Base-by-base conservation (phyloP, 2,329 filamentous ascomycete genomes). In the Tolypocladium tropicale region DNA sequence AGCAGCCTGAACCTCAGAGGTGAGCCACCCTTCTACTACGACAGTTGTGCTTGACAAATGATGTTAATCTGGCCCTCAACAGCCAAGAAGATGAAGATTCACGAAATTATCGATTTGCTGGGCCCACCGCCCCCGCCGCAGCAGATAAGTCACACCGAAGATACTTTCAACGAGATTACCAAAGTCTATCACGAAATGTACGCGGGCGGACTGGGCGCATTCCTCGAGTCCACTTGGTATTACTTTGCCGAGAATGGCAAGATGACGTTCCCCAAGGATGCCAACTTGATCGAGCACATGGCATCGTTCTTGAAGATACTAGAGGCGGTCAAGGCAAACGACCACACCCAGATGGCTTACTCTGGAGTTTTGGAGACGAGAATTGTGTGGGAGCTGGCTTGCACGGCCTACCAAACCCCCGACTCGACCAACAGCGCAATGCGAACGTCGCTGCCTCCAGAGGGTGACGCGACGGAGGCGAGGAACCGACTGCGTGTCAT, bases 171-270 rank as follows among this genome's bases (percentile, higher is more conserved):
- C 63, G 85, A 90, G 66, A 83, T 90, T 57, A 84, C 83, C 60
- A 81, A 81, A 59, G 70, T 93, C 18, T 95, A 89, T 70, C 80
- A 82, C 63, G 85, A 86, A 61, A 85, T 90, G 60, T 95, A 94
- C 68, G 87, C 85, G 4, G 81, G 80, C 1, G 87, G 84, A 9
- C 80, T 94, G 51, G 85, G 89, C 69, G 80, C 81, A 53, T 86
- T 94, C 59, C 81, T 95, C 59, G 92, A 96, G 69, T 89, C 90
- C 7, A 80, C 78, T 32, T 97, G 92, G 92, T 96, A 90, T 72
- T 82, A 76, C 58, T 75, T 78, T 52, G 67, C 67, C 51, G 77
- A 76, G 16, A 71, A 74, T 57, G 69, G 74, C 53, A 68, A 73
- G 41, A 74, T 72, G 65, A 67, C 75, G n/a, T 72, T 83, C 56